phyloP scores from a whole-genome alignment of 257 asterid species.

The Nicotiana tabacum region DNA sequence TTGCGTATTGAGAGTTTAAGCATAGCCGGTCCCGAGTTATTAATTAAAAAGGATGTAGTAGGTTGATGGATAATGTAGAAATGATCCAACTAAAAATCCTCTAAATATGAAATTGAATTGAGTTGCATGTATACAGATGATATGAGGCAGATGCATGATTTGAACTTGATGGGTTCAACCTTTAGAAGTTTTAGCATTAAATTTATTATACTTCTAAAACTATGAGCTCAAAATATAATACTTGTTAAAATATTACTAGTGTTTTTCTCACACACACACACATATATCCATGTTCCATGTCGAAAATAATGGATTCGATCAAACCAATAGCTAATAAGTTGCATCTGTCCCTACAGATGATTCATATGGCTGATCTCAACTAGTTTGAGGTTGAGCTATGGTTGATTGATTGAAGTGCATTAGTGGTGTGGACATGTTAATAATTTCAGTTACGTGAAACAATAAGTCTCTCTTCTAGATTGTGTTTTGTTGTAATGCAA shows the following conservation, averaged over 20 bases:
- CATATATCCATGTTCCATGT: no score
- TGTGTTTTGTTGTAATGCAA: not conserved
- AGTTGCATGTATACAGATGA: not conserved
- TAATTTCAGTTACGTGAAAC: not conserved
- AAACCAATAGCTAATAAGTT: no score
- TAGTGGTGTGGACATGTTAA: not conserved
- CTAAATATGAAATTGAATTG: not conserved
- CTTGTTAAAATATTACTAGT: no score
- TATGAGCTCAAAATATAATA: no score
- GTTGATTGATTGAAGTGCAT: not conserved
- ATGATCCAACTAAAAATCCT: not conserved
- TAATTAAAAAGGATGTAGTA: not conserved
- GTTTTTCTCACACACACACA: accelerated
- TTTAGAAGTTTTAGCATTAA: no score
- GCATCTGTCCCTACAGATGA: not conserved
- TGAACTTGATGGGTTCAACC: no score
- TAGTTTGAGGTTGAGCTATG: not conserved
- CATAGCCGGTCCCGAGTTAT: not conserved
- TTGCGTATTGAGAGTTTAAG: not conserved
- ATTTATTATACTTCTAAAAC: no score
- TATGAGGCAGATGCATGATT: not conserved
- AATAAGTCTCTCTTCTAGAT: conserved; percentile 1
- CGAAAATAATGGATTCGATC: no score
- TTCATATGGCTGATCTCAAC: not conserved
- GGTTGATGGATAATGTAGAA: not conserved